Conservation (phyloP, 345 rosid genomes). For the Hibiscus trionum region DNA sequence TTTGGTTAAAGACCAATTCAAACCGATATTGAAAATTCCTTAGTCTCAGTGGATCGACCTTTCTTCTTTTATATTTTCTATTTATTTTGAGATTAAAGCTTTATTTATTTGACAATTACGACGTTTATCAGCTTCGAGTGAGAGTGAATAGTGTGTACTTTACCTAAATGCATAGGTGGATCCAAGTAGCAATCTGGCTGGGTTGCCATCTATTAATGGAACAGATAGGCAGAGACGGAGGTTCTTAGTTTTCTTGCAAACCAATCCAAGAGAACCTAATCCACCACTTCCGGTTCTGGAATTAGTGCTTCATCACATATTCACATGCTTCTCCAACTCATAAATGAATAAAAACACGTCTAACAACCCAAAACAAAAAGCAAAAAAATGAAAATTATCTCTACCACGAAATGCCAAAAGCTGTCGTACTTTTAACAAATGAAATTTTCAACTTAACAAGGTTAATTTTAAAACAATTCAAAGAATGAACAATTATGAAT, state of each 20-base stretch:
- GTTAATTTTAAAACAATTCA: constrained; percentile 7
- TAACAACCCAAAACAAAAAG: neutral
- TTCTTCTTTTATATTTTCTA: too few species aligned
- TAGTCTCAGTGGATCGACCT: too few species aligned
- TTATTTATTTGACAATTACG: too few species aligned
- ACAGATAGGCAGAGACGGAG: neutral
- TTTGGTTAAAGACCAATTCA: too few species aligned
- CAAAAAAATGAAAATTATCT: neutral
- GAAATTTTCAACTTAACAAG: neutral
- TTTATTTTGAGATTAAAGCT: too few species aligned
- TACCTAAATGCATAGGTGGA: neutral
- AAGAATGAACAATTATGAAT: constrained; percentile 20
- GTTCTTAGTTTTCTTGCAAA: constrained; percentile 18
- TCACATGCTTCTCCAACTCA: constrained; percentile 11
- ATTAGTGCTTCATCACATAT: constrained; percentile 10
- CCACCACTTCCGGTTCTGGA: constrained; percentile 21
- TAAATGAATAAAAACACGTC: neutral
- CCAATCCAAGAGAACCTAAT: constrained; percentile 24
- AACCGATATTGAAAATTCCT: too few species aligned
- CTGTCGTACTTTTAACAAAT: neutral
- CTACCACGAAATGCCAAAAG: neutral
- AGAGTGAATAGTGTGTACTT: neutral
- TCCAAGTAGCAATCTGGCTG: constrained; percentile 1
- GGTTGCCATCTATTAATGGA: constrained; percentile 7
- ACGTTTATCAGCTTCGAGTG: neutral